Conservation (phyloP, 2,329 filamentous ascomycete species). For the Xylaria sp. region DNA sequence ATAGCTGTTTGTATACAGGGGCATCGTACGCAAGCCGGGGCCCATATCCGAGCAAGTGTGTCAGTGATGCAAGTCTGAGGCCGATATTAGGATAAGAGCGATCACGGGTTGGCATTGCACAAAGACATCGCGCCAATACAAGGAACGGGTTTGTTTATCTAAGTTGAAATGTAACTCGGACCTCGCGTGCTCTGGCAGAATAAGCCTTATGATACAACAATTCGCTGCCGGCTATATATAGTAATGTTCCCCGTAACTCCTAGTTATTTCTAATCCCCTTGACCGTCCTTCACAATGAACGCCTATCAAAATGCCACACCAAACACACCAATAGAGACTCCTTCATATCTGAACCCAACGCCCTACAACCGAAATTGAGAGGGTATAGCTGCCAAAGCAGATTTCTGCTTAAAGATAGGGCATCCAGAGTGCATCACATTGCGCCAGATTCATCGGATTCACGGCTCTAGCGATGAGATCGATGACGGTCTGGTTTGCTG, state of each 20-base stretch:
- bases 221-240: neutral
- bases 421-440: slow-evolving; percentile 97
- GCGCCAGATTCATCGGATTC: slow-evolving; percentile 87
- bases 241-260: neutral
- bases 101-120: too few species aligned
- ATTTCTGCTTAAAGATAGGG: slow-evolving; percentile 75
- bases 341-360: neutral
- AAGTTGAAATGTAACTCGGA: too few species aligned
- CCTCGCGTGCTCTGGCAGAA: neutral
- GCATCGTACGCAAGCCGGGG: neutral
- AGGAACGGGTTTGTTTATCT: neutral
- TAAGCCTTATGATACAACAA: neutral
- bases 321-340: slow-evolving; percentile 6
- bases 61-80: neutral
- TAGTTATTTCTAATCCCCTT: neutral
- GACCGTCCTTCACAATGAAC: neutral
- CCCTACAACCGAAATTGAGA: neutral
- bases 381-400: slow-evolving; percentile 5
- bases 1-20: neutral
- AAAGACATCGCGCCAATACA: neutral
- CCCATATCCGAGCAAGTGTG: neutral
- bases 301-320: slow-evolving; percentile 14
- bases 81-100: neutral
- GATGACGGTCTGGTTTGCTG: slow-evolving; percentile 96
- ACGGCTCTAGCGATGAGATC: slow-evolving; percentile 93